Percentiles rank a stretch among this genome's conserved stretches.
phyloP scores from a whole-genome alignment of 495 filamentous ascomycete species.

The Xylaria scruposa region DNA sequence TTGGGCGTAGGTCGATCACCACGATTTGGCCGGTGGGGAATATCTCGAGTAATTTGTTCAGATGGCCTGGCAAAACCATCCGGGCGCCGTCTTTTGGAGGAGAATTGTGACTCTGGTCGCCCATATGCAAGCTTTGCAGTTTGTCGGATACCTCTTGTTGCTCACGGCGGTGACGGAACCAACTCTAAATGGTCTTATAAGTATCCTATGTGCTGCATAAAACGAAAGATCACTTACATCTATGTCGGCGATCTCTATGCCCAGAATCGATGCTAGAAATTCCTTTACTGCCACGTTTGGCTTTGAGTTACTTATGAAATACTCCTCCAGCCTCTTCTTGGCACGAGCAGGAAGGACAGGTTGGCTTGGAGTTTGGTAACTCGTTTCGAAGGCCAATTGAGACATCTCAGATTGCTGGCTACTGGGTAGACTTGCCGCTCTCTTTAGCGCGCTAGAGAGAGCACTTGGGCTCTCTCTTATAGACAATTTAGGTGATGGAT shows the following conservation, averaged over 20 bases:
- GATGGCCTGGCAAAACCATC: conserved; percentile 56
- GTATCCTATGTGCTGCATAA: not conserved
- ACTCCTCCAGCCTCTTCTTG: conserved; percentile 50
- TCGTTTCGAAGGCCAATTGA: not conserved
- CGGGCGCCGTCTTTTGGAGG: conserved; percentile 36
- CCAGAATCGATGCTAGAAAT: conserved; percentile 50
- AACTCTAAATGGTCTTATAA: conserved; percentile 31
- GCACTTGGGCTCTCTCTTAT: not conserved
- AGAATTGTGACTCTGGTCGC: conserved; percentile 33
- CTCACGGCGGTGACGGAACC: conserved; percentile 54
- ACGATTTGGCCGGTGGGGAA: conserved; percentile 51
- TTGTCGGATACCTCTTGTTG: conserved; percentile 48
- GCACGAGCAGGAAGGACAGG: conserved; percentile 46
- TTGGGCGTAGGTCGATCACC: conserved; percentile 53
- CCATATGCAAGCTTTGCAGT: conserved; percentile 46
- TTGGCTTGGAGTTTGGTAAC: conserved; percentile 24
- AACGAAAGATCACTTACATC: conserved; percentile 34
- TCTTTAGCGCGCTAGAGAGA: not conserved
- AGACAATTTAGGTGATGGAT: not conserved
- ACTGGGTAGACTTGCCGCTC: conserved; percentile 1
- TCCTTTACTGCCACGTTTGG: conserved; percentile 47
- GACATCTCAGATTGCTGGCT: not conserved
- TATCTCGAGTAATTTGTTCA: conserved; percentile 54
- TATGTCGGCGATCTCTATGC: conserved; percentile 47
- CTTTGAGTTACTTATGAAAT: conserved; percentile 46